Conservation (phyloP, 2,329 filamentous ascomycete species). For the Grosmannia huntii region DNA sequence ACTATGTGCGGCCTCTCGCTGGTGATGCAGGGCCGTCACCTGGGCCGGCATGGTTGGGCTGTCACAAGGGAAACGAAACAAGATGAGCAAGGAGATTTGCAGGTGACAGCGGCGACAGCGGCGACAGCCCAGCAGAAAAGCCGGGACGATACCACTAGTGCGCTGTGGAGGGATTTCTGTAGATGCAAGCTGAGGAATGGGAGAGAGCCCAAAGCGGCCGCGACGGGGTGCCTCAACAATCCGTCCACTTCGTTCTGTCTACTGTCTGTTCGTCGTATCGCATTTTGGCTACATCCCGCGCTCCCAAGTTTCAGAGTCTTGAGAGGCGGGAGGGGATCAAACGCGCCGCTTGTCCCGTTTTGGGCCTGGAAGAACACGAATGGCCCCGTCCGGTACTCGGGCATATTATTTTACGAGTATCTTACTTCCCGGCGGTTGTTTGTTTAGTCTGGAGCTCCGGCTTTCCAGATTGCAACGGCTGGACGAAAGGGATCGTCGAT, state of each 20-base stretch:
- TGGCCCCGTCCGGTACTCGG: neutral
- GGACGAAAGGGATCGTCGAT: too few species aligned
- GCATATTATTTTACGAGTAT: neutral
- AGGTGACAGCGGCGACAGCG: neutral
- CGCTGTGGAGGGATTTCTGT: neutral
- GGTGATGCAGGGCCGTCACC: neutral
- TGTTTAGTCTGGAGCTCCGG: neutral
- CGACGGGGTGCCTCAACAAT: neutral
- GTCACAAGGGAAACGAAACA: neutral
- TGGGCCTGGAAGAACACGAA: neutral
- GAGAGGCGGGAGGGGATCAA: constrained; percentile 11
- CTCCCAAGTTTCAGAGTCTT: constrained; percentile 10
- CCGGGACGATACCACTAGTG: neutral
- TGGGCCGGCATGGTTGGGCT: neutral
- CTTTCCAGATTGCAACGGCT: too few species aligned
- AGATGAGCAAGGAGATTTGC: constrained; percentile 1
- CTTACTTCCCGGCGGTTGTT: neutral
- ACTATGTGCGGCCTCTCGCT: too few species aligned
- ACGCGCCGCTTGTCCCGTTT: constrained; percentile 10
- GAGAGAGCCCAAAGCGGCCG: neutral
- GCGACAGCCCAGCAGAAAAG: neutral
- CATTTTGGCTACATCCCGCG: neutral
- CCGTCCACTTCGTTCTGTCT: neutral
- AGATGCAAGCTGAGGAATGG: too few species aligned
- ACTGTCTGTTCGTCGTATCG: neutral